Evolutionary conservation across 805 yeast species (phyloP).

Genomic region (Saturnispora quitensis): DNA sequence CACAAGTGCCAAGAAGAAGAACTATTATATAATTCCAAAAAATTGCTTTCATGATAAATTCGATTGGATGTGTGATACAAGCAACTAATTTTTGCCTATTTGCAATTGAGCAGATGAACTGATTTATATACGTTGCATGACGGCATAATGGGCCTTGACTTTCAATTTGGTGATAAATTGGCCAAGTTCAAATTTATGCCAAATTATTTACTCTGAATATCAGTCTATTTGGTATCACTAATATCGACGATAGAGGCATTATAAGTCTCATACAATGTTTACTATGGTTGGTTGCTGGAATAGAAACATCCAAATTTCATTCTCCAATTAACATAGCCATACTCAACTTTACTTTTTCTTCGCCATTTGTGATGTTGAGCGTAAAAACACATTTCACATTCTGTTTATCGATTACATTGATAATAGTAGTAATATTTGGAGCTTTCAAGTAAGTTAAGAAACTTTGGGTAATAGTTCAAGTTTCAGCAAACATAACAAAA

Average conservation of each 20-base stretch:
- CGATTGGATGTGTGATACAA: neutral
- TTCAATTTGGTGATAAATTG: neutral
- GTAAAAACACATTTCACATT: neutral
- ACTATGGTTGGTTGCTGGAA: neutral
- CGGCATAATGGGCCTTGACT: neutral
- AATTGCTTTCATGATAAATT: constrained; percentile 13
- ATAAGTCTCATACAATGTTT: neutral
- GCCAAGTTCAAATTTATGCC: neutral
- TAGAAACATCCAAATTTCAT: too few species aligned
- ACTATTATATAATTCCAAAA: constrained; percentile 31
- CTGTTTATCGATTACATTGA: neutral
- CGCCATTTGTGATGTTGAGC: neutral
- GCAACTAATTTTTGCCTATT: neutral
- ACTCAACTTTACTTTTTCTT: neutral
- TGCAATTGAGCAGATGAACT: neutral
- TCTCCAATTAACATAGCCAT: neutral
- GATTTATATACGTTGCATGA: neutral
- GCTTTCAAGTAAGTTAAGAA: neutral
- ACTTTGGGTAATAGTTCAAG: neutral
- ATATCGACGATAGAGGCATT: neutral
- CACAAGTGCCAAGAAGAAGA: constrained; percentile 16
- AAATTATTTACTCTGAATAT: too few species aligned
- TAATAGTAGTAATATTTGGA: neutral
- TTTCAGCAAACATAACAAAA: neutral
- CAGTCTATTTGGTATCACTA: neutral